Base-by-base conservation (phyloP, 805 yeast genomes). In the Wickerhamomyces kurtzmanii region DNA sequence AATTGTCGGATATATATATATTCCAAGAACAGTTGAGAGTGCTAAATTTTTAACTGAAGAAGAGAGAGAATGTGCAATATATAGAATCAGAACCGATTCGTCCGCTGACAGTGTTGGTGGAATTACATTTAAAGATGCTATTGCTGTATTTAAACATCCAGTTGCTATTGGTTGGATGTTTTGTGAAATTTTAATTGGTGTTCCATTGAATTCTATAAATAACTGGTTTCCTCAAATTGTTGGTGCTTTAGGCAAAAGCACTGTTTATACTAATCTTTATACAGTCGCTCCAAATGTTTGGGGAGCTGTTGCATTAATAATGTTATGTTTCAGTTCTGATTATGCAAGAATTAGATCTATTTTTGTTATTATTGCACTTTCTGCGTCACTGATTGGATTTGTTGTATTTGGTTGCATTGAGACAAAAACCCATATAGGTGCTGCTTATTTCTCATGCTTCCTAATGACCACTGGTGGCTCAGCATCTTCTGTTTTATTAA, bases 141-240 rank as follows among this genome's bases (percentile, higher is more conserved):
- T 62, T 17, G 51, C 53, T 31, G 66, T 65, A 8, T 63, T 65
- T 37, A 48, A 47, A 23, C 67, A 62, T 34, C 72, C 72, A 5
- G 55, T 63, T 7, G 51, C 61, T 8, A 37, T 59, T 28, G 57
- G 55, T 8, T 65, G 71, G 71, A 45, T 65, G 51, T 42, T 62
- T 15, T 49, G 51, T 20, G 70, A 65, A 48, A 43, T 65, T 24
- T 48, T 57, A 22, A 55, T 65, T 25, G 71, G 70, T 30, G 71
- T 65, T 15, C 71, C 71, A 3, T 43, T 65, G 19, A 62, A 61
- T 33, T 62, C 68, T n/a, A 55, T 61, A 32, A 58, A 59, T 31
- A 63, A 60, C 41, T 63, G 68, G 68, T 61, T 65, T 35, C 71
- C 72, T 4, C 71, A 64, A 37, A 59, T 59, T 33, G 49, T 59